Conservation (phyloP, 192 early-diverging fungal genomes). For the Hyaloraphidium curvatum region DNA sequence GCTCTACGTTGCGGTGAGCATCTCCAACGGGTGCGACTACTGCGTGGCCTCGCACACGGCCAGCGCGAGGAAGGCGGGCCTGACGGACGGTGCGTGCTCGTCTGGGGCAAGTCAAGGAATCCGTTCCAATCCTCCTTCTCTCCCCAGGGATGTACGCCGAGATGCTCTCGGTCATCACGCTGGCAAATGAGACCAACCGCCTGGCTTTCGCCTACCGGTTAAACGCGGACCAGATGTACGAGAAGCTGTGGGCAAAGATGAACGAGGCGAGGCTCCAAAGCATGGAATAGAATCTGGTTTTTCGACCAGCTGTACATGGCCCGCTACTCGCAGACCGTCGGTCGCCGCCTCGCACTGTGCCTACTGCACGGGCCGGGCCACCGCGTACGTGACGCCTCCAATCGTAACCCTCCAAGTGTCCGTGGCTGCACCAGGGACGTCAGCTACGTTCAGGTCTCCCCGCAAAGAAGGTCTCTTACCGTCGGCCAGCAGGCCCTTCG, state of each 20-base stretch:
- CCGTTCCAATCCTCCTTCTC: background rate
- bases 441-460: too few relatives aligned
- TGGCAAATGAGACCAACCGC: constrained; percentile 1
- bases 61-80: background rate
- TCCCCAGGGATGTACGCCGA: background rate
- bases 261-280: background rate
- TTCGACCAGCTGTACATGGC: too few relatives aligned
- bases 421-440: too few relatives aligned
- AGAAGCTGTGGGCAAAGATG: background rate
- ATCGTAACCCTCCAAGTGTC: too few relatives aligned
- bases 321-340: too few relatives aligned
- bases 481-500: too few relatives aligned
- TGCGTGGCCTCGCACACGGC: constrained; percentile 1
- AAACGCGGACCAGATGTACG: background rate
- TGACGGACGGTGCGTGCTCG: background rate
- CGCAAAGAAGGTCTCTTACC: too few relatives aligned
- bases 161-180: too few relatives aligned
- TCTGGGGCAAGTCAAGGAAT: background rate
- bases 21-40: constrained; percentile 1
- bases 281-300: too few relatives aligned
- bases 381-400: too few relatives aligned
- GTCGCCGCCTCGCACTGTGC: too few relatives aligned
- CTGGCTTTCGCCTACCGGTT: background rate
- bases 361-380: too few relatives aligned
- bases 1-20: background rate